Base-by-base conservation (phyloP, 306 rosid species). In the Begonia loranthoides region DNA sequence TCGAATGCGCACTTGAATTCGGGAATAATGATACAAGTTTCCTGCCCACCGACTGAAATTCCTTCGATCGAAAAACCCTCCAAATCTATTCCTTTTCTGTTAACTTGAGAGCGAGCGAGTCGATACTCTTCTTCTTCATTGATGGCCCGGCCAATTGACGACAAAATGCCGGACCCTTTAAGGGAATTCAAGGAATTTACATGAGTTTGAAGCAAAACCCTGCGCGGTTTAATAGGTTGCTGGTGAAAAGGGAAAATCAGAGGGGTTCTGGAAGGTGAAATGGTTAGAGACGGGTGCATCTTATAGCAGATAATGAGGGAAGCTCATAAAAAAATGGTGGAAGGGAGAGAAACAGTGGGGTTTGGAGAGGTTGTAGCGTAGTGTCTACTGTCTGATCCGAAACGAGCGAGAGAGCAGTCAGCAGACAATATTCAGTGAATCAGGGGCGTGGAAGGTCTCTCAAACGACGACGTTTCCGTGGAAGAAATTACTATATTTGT, bases 1-100 rank as follows among this genome's bases (percentile, higher is more conserved):
- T 90, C 97, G 51, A 90, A 90, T n/a, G 92, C 69, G 39, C 87
- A 85, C 59, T 90, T 90, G 48, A 90, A 90, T 40, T 90, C 94
- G 0, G 95, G 97, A 46, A 90, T 61, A 12, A 90, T 78, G 17
- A 90, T 61, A 69, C 97, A 90, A 0, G 95, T 90, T 76, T 90
- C 95, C 39, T 90, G 94, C 15, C 97, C 95, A 9, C 97, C 97
- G 63, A 90, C 68, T 4, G 97, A 90, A 39, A 78, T 15, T 0
- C 97, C 97, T 61, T 90, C 95, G 22, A 90, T 78, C 9, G 79
- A 17, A 50, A 56, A 74, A 38, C 97, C 97, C 59, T 85, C 97
- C 67, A 90, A 70, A 50, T 78, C 83, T 55, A 82, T 54, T 48
- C 93, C 94, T 62, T 78, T 85, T 0, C 87, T 79, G 53, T 48